Evolutionary conservation across 176 grass and related monocot species (phyloP).

Genomic region (Tillandsia fasciculata): DNA sequence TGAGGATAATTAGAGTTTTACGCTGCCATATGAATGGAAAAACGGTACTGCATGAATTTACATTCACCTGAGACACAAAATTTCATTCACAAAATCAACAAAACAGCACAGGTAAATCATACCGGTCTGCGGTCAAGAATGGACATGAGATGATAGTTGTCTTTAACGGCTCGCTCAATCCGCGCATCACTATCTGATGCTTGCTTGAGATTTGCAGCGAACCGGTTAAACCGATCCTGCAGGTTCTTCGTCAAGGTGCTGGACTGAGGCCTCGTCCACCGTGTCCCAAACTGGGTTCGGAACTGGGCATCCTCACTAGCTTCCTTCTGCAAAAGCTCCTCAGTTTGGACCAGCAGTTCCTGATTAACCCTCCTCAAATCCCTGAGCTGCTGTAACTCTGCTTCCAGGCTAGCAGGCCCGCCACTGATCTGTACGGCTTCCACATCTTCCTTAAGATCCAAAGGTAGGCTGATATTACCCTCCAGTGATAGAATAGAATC

Average conservation of each 20-base stretch:
- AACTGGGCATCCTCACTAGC: constrained; percentile 86
- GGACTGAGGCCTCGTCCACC: constrained; percentile 90
- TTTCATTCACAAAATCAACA: too few relatives aligned
- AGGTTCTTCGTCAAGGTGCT: constrained; percentile 93
- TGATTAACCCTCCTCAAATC: constrained; percentile 98
- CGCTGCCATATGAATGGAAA: too few relatives aligned
- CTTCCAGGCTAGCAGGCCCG: constrained; percentile 71
- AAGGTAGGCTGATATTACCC: constrained; percentile 83
- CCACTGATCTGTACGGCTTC: constrained; percentile 98
- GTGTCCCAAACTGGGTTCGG: constrained; percentile 80
- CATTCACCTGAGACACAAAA: too few relatives aligned
- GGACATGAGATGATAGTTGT: constrained; percentile 75
- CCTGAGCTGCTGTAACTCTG: constrained; percentile 86
- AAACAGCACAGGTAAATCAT: constrained; percentile 2
- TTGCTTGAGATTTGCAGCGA: constrained; percentile 90
- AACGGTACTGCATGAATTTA: too few relatives aligned
- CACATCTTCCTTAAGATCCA: constrained; percentile 74
- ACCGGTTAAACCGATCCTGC: constrained; percentile 84
- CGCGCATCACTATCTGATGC: constrained; percentile 70
- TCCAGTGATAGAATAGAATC: constrained; percentile 95
- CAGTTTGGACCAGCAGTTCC: constrained; percentile 80
- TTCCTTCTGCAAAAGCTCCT: constrained; percentile 95
- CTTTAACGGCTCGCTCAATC: constrained; percentile 67
- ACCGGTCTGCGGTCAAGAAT: constrained; percentile 91
- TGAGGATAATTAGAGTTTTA: too few relatives aligned